phyloP scores from a whole-genome alignment of 768 basidiomycete species.

The Hygrocybe punicea region DNA sequence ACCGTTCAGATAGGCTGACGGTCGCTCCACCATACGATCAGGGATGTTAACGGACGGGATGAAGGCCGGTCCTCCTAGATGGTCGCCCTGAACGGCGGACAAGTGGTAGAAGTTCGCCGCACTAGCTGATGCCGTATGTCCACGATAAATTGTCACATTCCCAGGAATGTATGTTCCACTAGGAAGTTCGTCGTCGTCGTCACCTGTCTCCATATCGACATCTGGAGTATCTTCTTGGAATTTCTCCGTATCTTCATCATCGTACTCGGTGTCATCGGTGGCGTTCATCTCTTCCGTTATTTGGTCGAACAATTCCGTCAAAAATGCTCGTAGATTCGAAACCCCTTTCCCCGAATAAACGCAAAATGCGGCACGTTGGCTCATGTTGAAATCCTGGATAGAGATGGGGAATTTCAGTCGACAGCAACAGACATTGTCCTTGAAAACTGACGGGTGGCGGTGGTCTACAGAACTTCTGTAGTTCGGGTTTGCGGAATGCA shows the following conservation, averaged over 20 bases:
- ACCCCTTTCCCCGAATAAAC: conserved; percentile 96
- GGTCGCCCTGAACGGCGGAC: not conserved
- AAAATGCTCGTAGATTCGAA: conserved; percentile 69
- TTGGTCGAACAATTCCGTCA: conserved; percentile 72
- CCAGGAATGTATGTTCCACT: conserved; percentile 4
- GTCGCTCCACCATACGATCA: not conserved
- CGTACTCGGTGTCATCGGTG: conserved; percentile 66
- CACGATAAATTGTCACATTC: conserved; percentile 20
- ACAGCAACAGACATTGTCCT: conserved; percentile 3
- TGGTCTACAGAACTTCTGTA: conserved; percentile 86
- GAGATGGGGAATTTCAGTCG: conserved; percentile 5
- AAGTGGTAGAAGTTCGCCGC: conserved; percentile 1
- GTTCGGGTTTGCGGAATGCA: conserved; percentile 77
- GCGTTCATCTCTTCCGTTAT: conserved; percentile 65
- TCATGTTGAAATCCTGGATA: conserved; percentile 81
- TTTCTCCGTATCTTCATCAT: conserved; percentile 55
- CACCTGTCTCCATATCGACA: conserved; percentile 33
- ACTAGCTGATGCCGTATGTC: conserved; percentile 20
- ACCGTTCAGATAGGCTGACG: conserved; percentile 33
- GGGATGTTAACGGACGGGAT: too few relatives aligned
- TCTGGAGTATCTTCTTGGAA: conserved; percentile 50
- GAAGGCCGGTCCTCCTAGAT: too few relatives aligned
- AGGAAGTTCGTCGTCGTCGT: conserved; percentile 16
- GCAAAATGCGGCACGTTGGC: conserved; percentile 88
- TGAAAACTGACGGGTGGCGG: conserved; percentile 68